phyloP scores from a whole-genome alignment of 164 flowering plant species.

The Vitis rotundifolia region DNA sequence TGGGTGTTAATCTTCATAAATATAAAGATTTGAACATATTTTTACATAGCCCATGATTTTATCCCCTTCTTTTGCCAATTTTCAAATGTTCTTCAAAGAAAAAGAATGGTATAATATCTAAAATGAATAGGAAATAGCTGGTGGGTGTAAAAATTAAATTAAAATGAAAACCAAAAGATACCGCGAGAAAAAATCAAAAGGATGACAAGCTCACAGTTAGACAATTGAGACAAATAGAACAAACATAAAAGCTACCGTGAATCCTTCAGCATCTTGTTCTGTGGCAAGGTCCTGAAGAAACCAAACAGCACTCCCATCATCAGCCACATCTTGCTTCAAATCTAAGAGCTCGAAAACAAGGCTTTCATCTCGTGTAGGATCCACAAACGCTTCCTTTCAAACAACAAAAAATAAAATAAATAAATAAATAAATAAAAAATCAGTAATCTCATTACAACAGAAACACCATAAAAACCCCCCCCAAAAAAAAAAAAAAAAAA shows the following conservation, averaged over 20 bases:
- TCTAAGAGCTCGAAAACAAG: constrained; percentile 79
- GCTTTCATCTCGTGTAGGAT: constrained; percentile 82
- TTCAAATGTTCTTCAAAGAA: too few relatives aligned
- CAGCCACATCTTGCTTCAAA: constrained; percentile 69
- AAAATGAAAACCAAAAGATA: too few relatives aligned
- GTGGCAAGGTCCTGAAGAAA: constrained; percentile 83
- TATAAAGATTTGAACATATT: too few relatives aligned
- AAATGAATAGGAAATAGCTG: too few relatives aligned
- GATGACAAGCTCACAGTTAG: too few relatives aligned
- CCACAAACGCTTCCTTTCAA: constrained; percentile 75
- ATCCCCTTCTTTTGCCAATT: too few relatives aligned
- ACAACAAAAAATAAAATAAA: constrained; percentile 3
- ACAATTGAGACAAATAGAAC: background rate
- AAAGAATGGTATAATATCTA: too few relatives aligned
- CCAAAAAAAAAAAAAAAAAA: background rate
- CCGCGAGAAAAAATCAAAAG: too few relatives aligned
- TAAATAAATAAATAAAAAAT: background rate
- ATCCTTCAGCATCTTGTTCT: constrained; percentile 80
- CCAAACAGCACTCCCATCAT: constrained; percentile 73
- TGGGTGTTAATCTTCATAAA: too few relatives aligned
- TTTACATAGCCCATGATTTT: too few relatives aligned
- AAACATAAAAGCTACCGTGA: constrained; percentile 32
- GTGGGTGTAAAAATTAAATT: too few relatives aligned
- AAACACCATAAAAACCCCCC: background rate
- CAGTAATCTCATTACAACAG: background rate